Evolutionary conservation across 2,329 filamentous ascomycete species (phyloP), one percentile per base, ranked within the genome.

Genomic region (Penicillium sp.): DNA sequence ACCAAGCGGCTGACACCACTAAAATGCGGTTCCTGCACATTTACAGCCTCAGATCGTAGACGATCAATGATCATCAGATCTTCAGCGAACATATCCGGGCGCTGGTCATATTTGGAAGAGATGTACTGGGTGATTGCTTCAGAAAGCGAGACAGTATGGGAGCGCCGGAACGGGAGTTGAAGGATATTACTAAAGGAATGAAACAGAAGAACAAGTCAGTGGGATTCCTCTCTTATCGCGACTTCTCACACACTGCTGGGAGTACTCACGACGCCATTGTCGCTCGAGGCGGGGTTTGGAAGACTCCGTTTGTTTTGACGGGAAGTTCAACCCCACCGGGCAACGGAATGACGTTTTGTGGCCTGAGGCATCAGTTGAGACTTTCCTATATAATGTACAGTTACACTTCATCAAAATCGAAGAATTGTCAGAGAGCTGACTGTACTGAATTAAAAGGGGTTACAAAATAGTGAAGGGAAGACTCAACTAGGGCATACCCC

Each of bases 21-120:
- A 5, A 84, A 80, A 71, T 99, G 94, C 3, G 94, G 87, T 72
- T 99, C 94, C 58, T 89, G 85, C 2, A 94, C 89, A 73, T 92
- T 91, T 54, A 96, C 82, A n/a, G 94, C 94, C 72, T 95, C 90
- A 60, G 84, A 84, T 5, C 94, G 87, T 57, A 97, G 79, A 48
- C 85, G 81, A 71, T 97, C 92, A 68, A 99, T 92, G 63, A 89
- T 84, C 70, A 92, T 87, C 57, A 96, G 85, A 78, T 99, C 94
- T 62, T 90, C 84, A 61, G 86, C 85, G 76, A 99, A 99, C 88
- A 96, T 96, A 75, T 97, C 92, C 34, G 94, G 93, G 72, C 96
- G 93, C 74, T 99, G 94, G 76, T 97, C 93, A 87, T 97, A 97
- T 82, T 97, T 97, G 75, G 86, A 88, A 60, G 92, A 96, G 70